These are phyloP conservation scores for Candolleomyces eurysporus DNA, from an alignment of 768 basidiomycete species.

Conservation along the genomic window DNA sequence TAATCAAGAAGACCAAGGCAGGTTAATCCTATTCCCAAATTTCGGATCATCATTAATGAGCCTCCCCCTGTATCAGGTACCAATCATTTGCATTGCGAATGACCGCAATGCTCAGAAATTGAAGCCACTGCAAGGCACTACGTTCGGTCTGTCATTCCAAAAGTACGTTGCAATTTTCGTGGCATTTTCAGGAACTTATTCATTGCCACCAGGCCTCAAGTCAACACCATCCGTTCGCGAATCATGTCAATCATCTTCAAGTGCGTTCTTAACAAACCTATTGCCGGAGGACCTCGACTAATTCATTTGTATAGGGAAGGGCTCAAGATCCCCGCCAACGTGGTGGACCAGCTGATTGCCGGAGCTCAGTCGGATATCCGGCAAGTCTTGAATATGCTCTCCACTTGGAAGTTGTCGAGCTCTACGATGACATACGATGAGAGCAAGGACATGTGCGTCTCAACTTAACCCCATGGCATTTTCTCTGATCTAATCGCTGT, in stretches of 20 bases:
- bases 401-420: slow-evolving; percentile 91
- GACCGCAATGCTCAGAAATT: slow-evolving; percentile 86
- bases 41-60: neutral
- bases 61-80: slow-evolving; percentile 57
- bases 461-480: neutral
- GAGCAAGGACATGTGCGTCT: slow-evolving; percentile 80
- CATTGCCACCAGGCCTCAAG: slow-evolving; percentile 61
- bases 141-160: slow-evolving; percentile 73
- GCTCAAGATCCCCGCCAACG: slow-evolving; percentile 87
- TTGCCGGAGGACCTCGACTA: neutral
- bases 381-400: slow-evolving; percentile 96
- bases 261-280: slow-evolving; percentile 40
- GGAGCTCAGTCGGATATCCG: slow-evolving; percentile 96
- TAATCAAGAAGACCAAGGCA: slow-evolving; percentile 93
- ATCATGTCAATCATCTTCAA: slow-evolving; percentile 88
- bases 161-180: slow-evolving; percentile 46
- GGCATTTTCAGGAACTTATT: slow-evolving; percentile 6
- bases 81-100: slow-evolving; percentile 97
- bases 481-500: neutral
- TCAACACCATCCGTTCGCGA: slow-evolving; percentile 74
- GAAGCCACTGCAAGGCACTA: slow-evolving; percentile 74
- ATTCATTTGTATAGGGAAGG: slow-evolving; percentile 62
- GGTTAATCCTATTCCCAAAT: neutral
- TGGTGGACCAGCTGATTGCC: slow-evolving; percentile 85
- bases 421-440: slow-evolving; percentile 87